Base-by-base conservation (phyloP, 192 early-diverging fungal genomes). In the Coemansia sp. region DNA sequence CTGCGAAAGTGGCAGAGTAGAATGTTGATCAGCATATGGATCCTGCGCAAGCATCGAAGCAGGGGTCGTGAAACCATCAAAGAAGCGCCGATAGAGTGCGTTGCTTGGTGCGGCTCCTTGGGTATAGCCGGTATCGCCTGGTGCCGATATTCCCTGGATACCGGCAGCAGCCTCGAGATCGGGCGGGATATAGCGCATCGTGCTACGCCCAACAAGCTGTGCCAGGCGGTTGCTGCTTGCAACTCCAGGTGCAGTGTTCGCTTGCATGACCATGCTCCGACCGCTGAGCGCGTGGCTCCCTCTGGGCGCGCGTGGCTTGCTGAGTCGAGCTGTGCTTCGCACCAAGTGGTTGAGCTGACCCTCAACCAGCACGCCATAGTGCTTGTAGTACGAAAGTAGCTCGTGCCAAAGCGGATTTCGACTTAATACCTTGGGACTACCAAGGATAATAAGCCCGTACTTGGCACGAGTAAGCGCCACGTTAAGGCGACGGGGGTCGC, bases 401-500 rank as follows among this genome's bases (percentile, higher is more conserved):
- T 99, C 94, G 69, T 98, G 94, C 97, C 97, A 99, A 18, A 99
- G 76, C 31, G 92, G 88, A 71, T 99, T 90, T 69, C 91, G 91
- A 62, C 92, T 91, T 7, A 99, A 80, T 48, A 97, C 93, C 62
- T 92, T 95, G 44, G 97, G 96, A 69, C 97, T 97, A 52, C 96
- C 96, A 8, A 97, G 84, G 28, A 98, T 86, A 38, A 94, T 88
- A n/a, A 97, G 64, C 49, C 96, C 96, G 70, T 94, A 98, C 59
- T 93, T 93, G 21, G 95, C 94, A 57, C 94, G 84, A 1, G 94
- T 95, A 50, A 94, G 76, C 6, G 93, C 93, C 4, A 95, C 94
- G 59, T 95, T 95, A 31, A 95, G 79, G 49, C 94, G 89, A n/a
- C 94, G 84, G 21, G 93, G 94, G 50, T 95, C 93, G 62, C 86